These are phyloP conservation scores for Aspergillus bombycis DNA, from an alignment of 2,329 filamentous ascomycete genomes.

Conservation along the genomic window DNA sequence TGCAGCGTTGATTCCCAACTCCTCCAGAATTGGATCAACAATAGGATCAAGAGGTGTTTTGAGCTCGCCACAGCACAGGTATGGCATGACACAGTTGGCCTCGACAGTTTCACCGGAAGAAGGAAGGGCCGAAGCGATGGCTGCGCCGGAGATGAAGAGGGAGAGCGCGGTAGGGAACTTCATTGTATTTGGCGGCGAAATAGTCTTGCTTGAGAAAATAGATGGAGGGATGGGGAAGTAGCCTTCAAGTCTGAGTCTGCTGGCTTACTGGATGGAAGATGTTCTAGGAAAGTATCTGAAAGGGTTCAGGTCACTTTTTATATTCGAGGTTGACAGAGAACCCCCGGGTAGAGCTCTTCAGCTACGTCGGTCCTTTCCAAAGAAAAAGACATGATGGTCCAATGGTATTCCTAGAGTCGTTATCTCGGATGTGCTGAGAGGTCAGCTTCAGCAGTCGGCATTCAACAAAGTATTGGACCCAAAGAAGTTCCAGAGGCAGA, in stretches of 20 bases:
- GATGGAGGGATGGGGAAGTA: not conserved
- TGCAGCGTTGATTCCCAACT: constrained; percentile 27
- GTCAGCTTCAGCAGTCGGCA: not conserved
- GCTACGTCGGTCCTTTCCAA: not conserved
- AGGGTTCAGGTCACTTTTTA: not conserved
- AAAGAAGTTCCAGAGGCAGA: not conserved
- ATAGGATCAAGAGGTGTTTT: constrained; percentile 32
- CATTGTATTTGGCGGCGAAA: constrained; percentile 24
- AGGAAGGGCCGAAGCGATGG: constrained; percentile 33
- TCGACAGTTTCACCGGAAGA: constrained; percentile 2
- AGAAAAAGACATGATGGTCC: not conserved
- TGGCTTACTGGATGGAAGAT: not conserved
- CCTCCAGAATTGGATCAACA: constrained; percentile 29
- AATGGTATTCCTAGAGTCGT: not conserved
- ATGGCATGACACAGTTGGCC: constrained; percentile 23
- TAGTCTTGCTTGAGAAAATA: not conserved
- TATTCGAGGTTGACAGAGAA: not conserved
- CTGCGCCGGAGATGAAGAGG: constrained; percentile 31
- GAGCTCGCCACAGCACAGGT: constrained; percentile 33
- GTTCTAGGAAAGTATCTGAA: not conserved
- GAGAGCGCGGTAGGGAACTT: constrained; percentile 32
- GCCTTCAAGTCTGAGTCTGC: not conserved
- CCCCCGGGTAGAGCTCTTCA: not conserved
- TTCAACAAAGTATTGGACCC: not conserved
- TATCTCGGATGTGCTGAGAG: not conserved